Conservation (phyloP, 495 filamentous ascomycete genomes). For the Parachaetomium inaequale region DNA sequence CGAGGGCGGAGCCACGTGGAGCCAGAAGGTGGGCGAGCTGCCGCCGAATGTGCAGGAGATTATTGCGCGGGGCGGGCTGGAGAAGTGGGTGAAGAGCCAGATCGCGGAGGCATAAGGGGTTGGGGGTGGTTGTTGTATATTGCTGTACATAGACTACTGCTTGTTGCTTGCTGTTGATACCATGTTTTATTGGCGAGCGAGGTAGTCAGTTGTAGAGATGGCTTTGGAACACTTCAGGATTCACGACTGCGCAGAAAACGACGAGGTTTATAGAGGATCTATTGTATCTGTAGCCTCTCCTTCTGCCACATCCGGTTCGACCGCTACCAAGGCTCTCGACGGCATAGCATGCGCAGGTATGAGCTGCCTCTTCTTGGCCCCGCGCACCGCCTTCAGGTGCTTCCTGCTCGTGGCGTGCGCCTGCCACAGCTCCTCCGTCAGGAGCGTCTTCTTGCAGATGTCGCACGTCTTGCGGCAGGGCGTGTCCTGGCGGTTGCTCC, state of each 20-base stretch:
- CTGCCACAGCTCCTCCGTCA: conserved; percentile 71
- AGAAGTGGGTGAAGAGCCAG: conserved; percentile 78
- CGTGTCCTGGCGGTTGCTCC: conserved; percentile 42
- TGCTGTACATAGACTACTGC: background rate
- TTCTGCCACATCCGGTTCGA: background rate
- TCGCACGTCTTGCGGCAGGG: conserved; percentile 63
- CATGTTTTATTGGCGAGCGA: background rate
- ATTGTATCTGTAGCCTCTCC: background rate
- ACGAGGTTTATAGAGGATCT: background rate
- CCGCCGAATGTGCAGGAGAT: conserved; percentile 90
- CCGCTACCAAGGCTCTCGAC: conserved; percentile 27
- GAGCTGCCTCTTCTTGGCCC: conserved; percentile 24
- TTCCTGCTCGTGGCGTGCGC: conserved; percentile 65
- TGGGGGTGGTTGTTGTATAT: background rate
- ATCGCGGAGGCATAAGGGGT: conserved; percentile 28
- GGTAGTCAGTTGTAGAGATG: too few species aligned
- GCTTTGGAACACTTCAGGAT: too few species aligned
- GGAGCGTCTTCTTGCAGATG: conserved; percentile 63
- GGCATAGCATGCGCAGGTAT: conserved; percentile 2
- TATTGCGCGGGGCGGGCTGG: conserved; percentile 73
- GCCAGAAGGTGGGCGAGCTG: conserved; percentile 75
- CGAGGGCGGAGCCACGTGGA: conserved; percentile 61
- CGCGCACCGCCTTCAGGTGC: conserved; percentile 44
- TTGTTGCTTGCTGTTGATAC: conserved; percentile 7
- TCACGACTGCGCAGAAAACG: too few species aligned